Base-by-base conservation (phyloP, 345 rosid genomes). In the Eucalyptus cloeziana region DNA sequence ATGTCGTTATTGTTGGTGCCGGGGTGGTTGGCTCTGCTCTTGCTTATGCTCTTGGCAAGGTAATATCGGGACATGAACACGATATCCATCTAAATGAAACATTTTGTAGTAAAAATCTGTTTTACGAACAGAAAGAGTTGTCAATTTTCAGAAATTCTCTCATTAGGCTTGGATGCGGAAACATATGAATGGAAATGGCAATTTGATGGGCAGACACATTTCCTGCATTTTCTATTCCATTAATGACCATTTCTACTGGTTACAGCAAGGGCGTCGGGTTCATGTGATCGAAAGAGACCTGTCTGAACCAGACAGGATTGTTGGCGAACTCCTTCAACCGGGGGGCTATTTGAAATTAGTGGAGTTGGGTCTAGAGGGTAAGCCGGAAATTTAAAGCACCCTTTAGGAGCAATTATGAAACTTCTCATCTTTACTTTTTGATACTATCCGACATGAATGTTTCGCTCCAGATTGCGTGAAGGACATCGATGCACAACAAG, bases 1-100 rank as follows among this genome's bases (percentile, higher is more conserved):
- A 89, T 19, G 87, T 89, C 80, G 9, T 89, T 25, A 89, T 89
- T 47, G 90, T 89, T 60, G 90, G 87, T 45, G 90, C 87, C 27
- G 90, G 90, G 8, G 87, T 89, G 17, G 87, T 86, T 21, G 88
- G 90, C 17, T 86, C 90, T 7, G 87, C 90, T 86, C 88, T 89
- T 44, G 85, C 90, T 31, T 89, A 64, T 86, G 87, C 87, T 86
- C 90, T 89, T 49, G 90, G 87, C 24, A 85, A 85, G 87, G 90
- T 89, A 86, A 85, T 86, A 64, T 64, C 37, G 37, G 7, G 37
- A 64, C 76, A 14, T 2, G 15, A 40, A 76, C 11, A 33, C 19
- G 24, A 9, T 69, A 33, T 33, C 2, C 14, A 37, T 11, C 47
- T 33, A 71, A 33, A 71, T 37, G 44, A 3, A 37, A 71, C 13